Evolutionary conservation across 345 rosid genomes (phyloP), one percentile per base, ranked within the genome.

Genomic region (Eucalyptus marginata): DNA sequence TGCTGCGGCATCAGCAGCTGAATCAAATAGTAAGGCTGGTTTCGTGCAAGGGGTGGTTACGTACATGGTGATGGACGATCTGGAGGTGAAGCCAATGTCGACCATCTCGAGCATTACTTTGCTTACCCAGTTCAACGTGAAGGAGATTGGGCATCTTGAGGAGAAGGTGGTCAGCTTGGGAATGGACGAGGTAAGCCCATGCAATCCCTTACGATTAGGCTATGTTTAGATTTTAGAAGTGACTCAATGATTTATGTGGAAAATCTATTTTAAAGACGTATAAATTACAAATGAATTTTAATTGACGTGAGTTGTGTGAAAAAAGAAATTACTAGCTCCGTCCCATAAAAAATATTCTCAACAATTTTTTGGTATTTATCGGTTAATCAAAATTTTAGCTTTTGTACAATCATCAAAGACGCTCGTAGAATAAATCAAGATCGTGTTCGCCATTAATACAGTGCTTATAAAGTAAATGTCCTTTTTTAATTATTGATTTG

Each of bases 41-140:
- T 92, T 59, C 59, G 92, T 90, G 47, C 91, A 91, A 46, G 93
- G 90, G 2, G 66, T 87, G 47, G 88, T 92, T 5, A 89, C 91
- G 1, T 92, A 91, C 59, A 92, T 91, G 94, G 89, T 93, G 59
- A 93, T 81, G 90, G 93, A 90, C 86, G 89, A 92, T 89, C 88
- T 93, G 29, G 56, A 10, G 10, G 89, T 93, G 40, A 62, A 29
- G 31, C 93, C 93, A 0, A 88, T 92, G 92, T 92, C 94, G 7
- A 90, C 92, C 29, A 86, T 87, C 8, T 88, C 93, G 0, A 56
- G 87, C 47, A 88, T 89, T 29, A 31, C 92, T 81, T 76, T 90
- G 47, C 87, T 93, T 4, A 87, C 59, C 54, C 50, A 89, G 89
- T 90, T 92, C 76, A 88, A 91, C 36, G 36, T 89, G 7, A 64